Evolutionary conservation across 192 early-diverging fungal species (phyloP).

Genomic region (Backusella morwellensis): DNA sequence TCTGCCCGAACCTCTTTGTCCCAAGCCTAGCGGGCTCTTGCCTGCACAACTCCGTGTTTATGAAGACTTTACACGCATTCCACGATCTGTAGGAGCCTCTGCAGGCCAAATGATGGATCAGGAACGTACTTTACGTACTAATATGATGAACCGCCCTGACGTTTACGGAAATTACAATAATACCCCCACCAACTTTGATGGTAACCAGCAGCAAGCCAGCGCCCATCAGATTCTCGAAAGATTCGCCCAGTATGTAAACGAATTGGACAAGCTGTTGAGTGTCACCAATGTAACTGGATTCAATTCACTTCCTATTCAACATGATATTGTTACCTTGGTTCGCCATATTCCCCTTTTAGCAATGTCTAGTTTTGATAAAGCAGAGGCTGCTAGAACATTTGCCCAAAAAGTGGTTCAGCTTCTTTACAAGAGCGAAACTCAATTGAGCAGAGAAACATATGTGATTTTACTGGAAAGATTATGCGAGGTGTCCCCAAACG

Average conservation of each 20-base stretch:
- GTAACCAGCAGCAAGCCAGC: conserved; percentile 10
- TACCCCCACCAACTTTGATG: not conserved
- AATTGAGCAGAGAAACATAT: conserved; percentile 78
- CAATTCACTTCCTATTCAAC: conserved; percentile 70
- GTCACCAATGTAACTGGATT: conserved; percentile 53
- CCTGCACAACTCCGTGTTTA: conserved; percentile 80
- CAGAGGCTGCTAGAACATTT: conserved; percentile 83
- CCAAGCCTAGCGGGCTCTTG: conserved; percentile 80
- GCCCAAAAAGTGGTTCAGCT: conserved; percentile 86
- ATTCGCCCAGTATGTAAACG: conserved; percentile 61
- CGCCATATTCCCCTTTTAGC: conserved; percentile 76
- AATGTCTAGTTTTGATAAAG: conserved; percentile 65
- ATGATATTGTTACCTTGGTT: conserved; percentile 72
- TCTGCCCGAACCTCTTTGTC: conserved; percentile 84
- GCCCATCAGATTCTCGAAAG: conserved; percentile 61
- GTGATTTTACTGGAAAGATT: conserved; percentile 79
- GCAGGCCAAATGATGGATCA: conserved; percentile 10
- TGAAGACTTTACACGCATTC: conserved; percentile 76
- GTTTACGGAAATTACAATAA: not conserved
- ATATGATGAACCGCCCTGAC: not conserved
- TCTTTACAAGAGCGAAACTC: conserved; percentile 77
- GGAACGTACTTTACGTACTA: not conserved
- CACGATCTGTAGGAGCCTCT: conserved; percentile 14
- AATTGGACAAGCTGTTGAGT: conserved; percentile 77
- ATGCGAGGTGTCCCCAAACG: conserved; percentile 79